These are phyloP conservation scores for Botryotinia calthae DNA, from an alignment of 2,329 filamentous ascomycete genomes.

Conservation along the genomic window DNA sequence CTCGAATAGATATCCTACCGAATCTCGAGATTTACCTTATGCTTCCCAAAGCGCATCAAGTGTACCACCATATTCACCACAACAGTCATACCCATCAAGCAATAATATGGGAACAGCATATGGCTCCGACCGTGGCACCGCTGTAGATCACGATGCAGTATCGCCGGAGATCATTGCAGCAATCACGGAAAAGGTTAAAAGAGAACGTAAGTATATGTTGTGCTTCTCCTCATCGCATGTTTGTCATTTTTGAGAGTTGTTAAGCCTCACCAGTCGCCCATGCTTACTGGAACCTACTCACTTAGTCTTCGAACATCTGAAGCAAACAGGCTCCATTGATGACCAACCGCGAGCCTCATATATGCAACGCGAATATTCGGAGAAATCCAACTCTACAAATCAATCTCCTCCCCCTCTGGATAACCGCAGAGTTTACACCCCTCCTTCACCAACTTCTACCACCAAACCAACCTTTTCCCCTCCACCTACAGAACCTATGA, in stretches of 20 bases:
- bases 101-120: constrained; percentile 31
- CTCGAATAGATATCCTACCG: constrained; percentile 26
- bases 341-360: constrained; percentile 34
- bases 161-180: constrained; percentile 60
- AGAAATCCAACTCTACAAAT: constrained; percentile 39
- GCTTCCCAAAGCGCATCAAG: constrained; percentile 24
- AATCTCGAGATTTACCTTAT: constrained; percentile 31
- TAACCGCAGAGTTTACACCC: constrained; percentile 48
- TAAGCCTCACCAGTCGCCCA: constrained; percentile 21
- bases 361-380: constrained; percentile 43
- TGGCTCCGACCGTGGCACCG: constrained; percentile 24
- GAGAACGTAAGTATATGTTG: constrained; percentile 47
- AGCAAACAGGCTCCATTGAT: constrained; percentile 37
- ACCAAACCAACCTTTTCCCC: constrained; percentile 36
- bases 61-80: constrained; percentile 27
- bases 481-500: constrained; percentile 33
- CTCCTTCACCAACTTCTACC: constrained; percentile 49
- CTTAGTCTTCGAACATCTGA: constrained; percentile 39
- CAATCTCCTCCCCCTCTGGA: constrained; percentile 46
- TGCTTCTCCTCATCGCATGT: constrained; percentile 30
- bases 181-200: constrained; percentile 57
- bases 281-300: constrained; percentile 20
- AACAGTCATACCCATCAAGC: constrained; percentile 16
- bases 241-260: constrained; percentile 24
- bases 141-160: constrained; percentile 42